phyloP scores from a whole-genome alignment of 2,329 filamentous ascomycete species.

The Cryphonectria japonica region DNA sequence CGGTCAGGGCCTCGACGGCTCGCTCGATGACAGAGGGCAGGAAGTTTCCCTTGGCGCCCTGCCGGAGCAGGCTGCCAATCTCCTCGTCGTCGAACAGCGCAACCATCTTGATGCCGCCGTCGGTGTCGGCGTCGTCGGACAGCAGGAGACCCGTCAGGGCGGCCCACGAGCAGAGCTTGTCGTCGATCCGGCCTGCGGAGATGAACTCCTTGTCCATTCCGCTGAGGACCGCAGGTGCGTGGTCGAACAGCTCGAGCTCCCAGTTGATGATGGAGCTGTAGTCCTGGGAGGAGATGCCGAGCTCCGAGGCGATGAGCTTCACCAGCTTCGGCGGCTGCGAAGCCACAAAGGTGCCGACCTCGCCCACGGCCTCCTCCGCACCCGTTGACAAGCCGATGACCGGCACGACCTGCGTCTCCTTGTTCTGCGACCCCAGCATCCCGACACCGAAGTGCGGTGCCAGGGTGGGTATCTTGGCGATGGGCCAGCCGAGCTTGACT shows the following conservation, averaged over 20 bases:
- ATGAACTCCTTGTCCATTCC: constrained; percentile 93
- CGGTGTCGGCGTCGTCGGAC: constrained; percentile 57
- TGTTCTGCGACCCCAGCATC: constrained; percentile 71
- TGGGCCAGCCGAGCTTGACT: constrained; percentile 91
- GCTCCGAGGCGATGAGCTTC: constrained; percentile 75
- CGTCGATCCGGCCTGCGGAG: constrained; percentile 92
- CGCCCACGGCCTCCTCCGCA: constrained; percentile 54
- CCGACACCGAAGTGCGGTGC: constrained; percentile 91
- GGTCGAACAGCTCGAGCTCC: constrained; percentile 95
- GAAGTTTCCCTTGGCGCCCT: constrained; percentile 90
- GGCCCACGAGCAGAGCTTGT: constrained; percentile 95
- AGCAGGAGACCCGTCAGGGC: constrained; percentile 83
- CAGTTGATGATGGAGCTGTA: constrained; percentile 84
- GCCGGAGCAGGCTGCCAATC: constrained; percentile 86
- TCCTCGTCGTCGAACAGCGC: constrained; percentile 98
- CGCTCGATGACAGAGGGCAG: constrained; percentile 80
- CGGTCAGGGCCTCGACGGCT: constrained; percentile 69
- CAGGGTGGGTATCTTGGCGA: constrained; percentile 88
- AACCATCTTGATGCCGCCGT: constrained; percentile 82
- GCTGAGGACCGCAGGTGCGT: constrained; percentile 79
- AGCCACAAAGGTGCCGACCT: constrained; percentile 71
- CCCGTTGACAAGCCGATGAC: constrained; percentile 82
- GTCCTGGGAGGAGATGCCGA: constrained; percentile 66
- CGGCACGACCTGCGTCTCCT: constrained; percentile 91
- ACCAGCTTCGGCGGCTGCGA: constrained; percentile 88